Conservation (phyloP, 148 eudicot genomes). For the Chenopodium album region DNA sequence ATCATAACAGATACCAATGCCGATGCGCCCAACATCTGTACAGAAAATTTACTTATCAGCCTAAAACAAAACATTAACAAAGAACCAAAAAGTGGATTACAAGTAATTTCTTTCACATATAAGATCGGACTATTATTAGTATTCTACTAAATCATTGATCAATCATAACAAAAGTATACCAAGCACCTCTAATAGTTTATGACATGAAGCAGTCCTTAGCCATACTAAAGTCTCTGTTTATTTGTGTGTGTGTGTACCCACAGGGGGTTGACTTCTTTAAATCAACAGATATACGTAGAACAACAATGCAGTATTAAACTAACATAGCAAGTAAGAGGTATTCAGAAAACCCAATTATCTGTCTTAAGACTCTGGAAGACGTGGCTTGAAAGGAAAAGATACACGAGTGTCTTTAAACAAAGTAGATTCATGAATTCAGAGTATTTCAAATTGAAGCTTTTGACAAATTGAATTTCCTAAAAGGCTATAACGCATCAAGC, state of each 20-base stretch:
- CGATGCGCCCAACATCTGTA: constrained; percentile 76
- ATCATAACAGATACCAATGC: constrained; percentile 75
- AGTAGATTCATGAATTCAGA: too few relatives aligned
- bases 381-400: too few relatives aligned
- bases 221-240: too few relatives aligned
- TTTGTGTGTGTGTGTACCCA: neutral
- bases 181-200: neutral
- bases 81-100: neutral
- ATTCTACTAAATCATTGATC: neutral
- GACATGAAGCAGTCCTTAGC: neutral
- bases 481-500: neutral
- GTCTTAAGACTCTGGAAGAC: too few relatives aligned
- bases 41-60: constrained; percentile 4
- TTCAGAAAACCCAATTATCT: too few relatives aligned
- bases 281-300: too few relatives aligned
- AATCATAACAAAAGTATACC: neutral
- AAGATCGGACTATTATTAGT: neutral
- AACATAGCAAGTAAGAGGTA: neutral
- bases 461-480: too few relatives aligned
- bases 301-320: too few relatives aligned
- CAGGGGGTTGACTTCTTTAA: too few relatives aligned
- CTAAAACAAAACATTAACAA: neutral
- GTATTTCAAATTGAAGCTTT: neutral
- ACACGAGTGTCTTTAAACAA: too few relatives aligned
- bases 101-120: neutral